Evolutionary conservation across 495 filamentous ascomycete species (phyloP), one percentile per base, ranked within the genome.

Genomic region (Apiosordaria backusii): DNA sequence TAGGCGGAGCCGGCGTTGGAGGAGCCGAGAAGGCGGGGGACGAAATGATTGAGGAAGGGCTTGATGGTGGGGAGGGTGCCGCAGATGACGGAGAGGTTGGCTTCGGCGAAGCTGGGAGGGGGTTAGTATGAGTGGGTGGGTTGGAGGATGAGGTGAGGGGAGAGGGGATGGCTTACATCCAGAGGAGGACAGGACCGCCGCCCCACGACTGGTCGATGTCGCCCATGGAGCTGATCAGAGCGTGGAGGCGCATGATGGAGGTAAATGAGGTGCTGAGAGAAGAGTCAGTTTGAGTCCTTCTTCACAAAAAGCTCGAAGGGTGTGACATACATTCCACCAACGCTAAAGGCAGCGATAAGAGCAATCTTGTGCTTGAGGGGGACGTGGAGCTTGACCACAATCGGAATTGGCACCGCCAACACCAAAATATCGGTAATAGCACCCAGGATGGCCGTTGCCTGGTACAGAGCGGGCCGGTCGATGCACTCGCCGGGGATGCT

Each of bases 361-460:
- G 64, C 67, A 26, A 69, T 57, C 54, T 69, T 69, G 2, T 66
- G 64, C 53, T 61, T 25, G 9, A 23, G 13, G 6, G 67, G 55
- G 21, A 69, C 55, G 19, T 64, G 58, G 15, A 69, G 64, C 27
- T 24, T 59, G 45, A 69, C 57, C 10, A 80, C 67, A 0, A 77
- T 62, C 3, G 70, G 70, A 0, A 80, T 62, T 0, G 79, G 75
- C 29, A 80, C 67, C n/a, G 75, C 10, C 1, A 80, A 67, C 23
- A 81, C 62, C 18, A 72, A 69, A 3, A 79, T 22, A 52, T 81
- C 77, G 24, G 70, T 80, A n/a, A 71, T 64, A 19, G 74, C 77
- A 35, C 79, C 79, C 0, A 76, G 74, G 26, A 73, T 62, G 2
- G 78, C 78, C 0, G 75, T 78, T 4, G 77, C 74, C 19, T 79